phyloP scores from a whole-genome alignment of 2,329 filamentous ascomycete genomes.

The Nemania diffusa region DNA sequence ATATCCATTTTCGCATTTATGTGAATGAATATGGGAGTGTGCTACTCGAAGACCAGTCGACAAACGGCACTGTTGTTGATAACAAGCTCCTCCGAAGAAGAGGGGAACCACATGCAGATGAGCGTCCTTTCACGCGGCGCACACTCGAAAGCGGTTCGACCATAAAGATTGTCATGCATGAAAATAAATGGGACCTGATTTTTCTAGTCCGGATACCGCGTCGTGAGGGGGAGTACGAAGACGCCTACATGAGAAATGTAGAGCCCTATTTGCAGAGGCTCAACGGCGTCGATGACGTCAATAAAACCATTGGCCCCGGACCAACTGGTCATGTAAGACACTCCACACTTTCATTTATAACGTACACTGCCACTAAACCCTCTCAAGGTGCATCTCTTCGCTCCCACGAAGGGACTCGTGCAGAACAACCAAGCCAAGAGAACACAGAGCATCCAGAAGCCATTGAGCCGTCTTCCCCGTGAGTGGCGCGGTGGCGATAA shows the following conservation, averaged over 20 bases:
- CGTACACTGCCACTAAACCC: conserved; percentile 31
- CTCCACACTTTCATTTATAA: conserved; percentile 5
- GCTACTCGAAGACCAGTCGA: conserved; percentile 94
- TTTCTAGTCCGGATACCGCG: conserved; percentile 89
- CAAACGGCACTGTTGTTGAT: conserved; percentile 95
- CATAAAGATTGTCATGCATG: conserved; percentile 73
- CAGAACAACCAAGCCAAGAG: conserved; percentile 27
- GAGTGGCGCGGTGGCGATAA: conserved; percentile 85
- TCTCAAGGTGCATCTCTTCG: conserved; percentile 48
- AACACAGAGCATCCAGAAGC: conserved; percentile 46
- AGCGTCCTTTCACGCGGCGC: conserved; percentile 55
- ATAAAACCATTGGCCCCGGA: conserved; percentile 60
- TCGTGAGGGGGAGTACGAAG: conserved; percentile 72
- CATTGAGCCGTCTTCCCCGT: conserved; percentile 56
- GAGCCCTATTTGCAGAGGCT: conserved; percentile 68
- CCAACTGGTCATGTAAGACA: conserved; percentile 59
- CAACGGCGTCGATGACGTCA: conserved; percentile 47
- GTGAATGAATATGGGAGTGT: conserved; percentile 85
- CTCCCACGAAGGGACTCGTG: conserved; percentile 35
- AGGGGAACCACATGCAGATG: conserved; percentile 52
- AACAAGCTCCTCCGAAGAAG: conserved; percentile 70
- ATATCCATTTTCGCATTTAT: conserved; percentile 95
- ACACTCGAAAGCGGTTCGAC: conserved; percentile 79
- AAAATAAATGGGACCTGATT: conserved; percentile 68
- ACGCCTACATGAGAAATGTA: conserved; percentile 75